phyloP scores from a whole-genome alignment of 345 rosid genomes.

The Ailanthus altissimus region DNA sequence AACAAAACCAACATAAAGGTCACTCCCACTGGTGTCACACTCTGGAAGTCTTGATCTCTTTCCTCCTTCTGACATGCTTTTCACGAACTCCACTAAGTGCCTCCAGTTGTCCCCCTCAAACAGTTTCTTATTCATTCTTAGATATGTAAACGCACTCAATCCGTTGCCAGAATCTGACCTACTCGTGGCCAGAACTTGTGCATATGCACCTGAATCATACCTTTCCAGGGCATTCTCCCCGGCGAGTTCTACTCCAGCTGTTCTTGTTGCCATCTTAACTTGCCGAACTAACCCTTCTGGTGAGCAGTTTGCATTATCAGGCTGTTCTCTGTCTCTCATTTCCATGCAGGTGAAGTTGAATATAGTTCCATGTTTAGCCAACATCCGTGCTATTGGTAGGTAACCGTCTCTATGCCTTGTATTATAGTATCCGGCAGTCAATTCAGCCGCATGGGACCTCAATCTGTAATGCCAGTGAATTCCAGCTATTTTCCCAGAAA shows the following conservation, averaged over 20 bases:
- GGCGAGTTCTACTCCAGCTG: conserved; percentile 67
- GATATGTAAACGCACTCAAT: conserved; percentile 79
- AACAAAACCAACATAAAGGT: conserved; percentile 69
- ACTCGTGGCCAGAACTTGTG: conserved; percentile 76
- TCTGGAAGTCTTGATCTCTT: conserved; percentile 50
- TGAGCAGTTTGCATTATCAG: conserved; percentile 70
- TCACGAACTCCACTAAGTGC: conserved; percentile 73
- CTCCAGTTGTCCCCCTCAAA: conserved; percentile 87
- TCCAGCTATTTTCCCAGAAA: conserved; percentile 91
- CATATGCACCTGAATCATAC: conserved; percentile 69
- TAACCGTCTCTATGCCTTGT: conserved; percentile 80
- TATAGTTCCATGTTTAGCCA: conserved; percentile 63
- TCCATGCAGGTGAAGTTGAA: conserved; percentile 98
- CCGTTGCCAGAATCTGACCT: conserved; percentile 74
- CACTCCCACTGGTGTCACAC: conserved; percentile 50
- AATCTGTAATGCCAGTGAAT: conserved; percentile 97
- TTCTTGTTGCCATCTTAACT: conserved; percentile 69
- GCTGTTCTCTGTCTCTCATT: conserved; percentile 81
- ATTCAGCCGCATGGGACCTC: conserved; percentile 96
- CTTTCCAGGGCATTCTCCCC: conserved; percentile 94
- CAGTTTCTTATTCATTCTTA: conserved; percentile 84
- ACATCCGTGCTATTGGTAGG: conserved; percentile 70
- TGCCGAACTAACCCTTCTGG: conserved; percentile 89
- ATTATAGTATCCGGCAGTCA: conserved; percentile 86
- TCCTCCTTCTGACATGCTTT: conserved; percentile 76